phyloP scores from a whole-genome alignment of 2,329 filamentous ascomycete genomes.

The Arthroderma sp. region DNA sequence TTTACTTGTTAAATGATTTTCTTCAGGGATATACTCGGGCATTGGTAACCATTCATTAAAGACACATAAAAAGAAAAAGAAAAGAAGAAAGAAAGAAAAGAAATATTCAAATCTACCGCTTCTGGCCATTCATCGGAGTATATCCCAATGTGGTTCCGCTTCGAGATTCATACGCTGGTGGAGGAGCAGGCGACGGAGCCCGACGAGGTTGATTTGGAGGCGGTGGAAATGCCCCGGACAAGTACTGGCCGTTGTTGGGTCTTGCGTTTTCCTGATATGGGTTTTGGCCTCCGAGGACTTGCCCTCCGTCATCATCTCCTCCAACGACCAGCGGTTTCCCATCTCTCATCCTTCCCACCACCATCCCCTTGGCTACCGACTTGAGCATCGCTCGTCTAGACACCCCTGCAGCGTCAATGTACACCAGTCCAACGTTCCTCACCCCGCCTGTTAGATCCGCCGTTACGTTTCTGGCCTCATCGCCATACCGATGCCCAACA shows the following conservation, averaged over 20 bases:
- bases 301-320: conserved; percentile 32
- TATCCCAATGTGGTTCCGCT: conserved; percentile 23
- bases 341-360: conserved; percentile 37
- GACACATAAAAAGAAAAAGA: neutral
- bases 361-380: conserved; percentile 91
- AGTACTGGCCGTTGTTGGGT: no score
- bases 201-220: neutral
- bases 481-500: conserved; percentile 78
- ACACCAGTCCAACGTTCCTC: conserved; percentile 93
- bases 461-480: conserved; percentile 69
- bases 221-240: no score
- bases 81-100: conserved; percentile 1
- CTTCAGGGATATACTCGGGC: no score
- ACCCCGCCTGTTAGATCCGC: conserved; percentile 67
- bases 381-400: conserved; percentile 82
- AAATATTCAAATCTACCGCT: conserved; percentile 14
- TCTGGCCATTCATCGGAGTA: conserved; percentile 20
- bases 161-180: conserved; percentile 27
- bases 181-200: conserved; percentile 24
- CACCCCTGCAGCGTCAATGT: conserved; percentile 91
- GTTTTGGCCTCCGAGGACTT: conserved; percentile 10
- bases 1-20: no score
- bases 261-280: neutral
- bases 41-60: neutral
- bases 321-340: conserved; percentile 37